These are phyloP conservation scores for Blastocystis sp. DNA, from an alignment of 352 stramenopile species.

Conservation along the genomic window DNA sequence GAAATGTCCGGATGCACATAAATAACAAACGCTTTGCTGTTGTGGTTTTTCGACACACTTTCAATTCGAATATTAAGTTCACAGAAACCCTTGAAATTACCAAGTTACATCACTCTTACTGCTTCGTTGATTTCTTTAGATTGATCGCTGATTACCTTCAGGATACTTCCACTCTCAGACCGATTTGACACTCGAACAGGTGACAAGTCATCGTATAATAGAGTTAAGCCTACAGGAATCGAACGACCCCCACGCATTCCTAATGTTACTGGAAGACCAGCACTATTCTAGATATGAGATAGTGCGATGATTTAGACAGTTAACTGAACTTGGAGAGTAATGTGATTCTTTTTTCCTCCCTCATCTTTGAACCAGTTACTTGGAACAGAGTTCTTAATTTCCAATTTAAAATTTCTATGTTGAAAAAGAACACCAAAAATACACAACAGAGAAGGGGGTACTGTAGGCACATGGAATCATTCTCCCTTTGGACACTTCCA, in stretches of 20 bases:
- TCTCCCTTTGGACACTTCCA: background rate
- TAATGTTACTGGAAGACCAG: background rate
- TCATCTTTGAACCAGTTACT: constrained; percentile 57
- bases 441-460: constrained; percentile 48
- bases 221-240: background rate
- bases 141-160: constrained; percentile 21
- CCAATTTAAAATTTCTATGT: constrained; percentile 35
- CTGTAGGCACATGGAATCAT: background rate
- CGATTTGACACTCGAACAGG: background rate
- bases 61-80: constrained; percentile 46
- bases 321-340: background rate
- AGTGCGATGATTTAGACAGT: background rate
- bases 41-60: constrained; percentile 63
- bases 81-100: constrained; percentile 6
- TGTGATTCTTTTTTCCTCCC: constrained; percentile 42
- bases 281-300: background rate
- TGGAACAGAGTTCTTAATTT: constrained; percentile 25
- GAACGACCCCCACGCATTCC: background rate
- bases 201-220: constrained; percentile 45
- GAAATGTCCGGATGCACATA: constrained; percentile 19
- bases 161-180: background rate
- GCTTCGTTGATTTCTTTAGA: background rate
- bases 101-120: background rate
- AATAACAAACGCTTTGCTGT: constrained; percentile 53
- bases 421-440: background rate